Conservation (phyloP, 768 basidiomycete species). For the Tylopilus rubrobrunneus region DNA sequence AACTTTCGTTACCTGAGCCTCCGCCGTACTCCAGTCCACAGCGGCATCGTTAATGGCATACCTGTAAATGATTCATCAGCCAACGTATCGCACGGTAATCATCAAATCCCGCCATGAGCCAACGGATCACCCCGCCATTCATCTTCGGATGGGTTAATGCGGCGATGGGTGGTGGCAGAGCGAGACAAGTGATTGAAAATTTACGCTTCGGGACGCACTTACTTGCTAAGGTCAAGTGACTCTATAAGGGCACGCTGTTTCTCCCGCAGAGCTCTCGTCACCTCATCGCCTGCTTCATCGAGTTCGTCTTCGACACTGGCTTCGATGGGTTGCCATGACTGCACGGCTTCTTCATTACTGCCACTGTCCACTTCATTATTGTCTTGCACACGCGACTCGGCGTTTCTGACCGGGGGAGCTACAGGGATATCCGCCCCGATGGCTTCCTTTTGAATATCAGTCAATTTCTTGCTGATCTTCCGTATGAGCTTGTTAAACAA, state of each 20-base stretch:
- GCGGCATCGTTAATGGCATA: conserved; percentile 70
- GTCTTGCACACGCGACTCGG: conserved; percentile 12
- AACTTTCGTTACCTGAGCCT: conserved; percentile 42
- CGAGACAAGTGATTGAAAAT: not conserved
- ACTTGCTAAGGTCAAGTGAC: conserved; percentile 85
- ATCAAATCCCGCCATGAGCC: not conserved
- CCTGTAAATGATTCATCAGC: conserved; percentile 33
- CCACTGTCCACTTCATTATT: conserved; percentile 11
- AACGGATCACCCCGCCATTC: not conserved
- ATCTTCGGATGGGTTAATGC: conserved; percentile 1
- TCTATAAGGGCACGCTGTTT: conserved; percentile 87
- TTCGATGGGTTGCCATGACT: conserved; percentile 43
- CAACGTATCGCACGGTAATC: not conserved
- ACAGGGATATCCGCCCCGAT: conserved; percentile 61
- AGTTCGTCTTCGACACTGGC: conserved; percentile 61
- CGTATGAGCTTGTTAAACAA: conserved; percentile 88
- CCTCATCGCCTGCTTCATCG: conserved; percentile 71
- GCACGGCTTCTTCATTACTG: conserved; percentile 1
- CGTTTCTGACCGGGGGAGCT: conserved; percentile 27
- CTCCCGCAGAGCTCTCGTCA: conserved; percentile 49
- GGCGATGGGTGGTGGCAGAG: conserved; percentile 4
- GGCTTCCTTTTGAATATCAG: conserved; percentile 75
- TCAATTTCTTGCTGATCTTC: conserved; percentile 72
- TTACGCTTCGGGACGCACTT: conserved; percentile 32
- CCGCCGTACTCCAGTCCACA: conserved; percentile 73